Evolutionary conservation across 2,329 filamentous ascomycete species (phyloP).

Genomic region (Stemphylium lycopersici): DNA sequence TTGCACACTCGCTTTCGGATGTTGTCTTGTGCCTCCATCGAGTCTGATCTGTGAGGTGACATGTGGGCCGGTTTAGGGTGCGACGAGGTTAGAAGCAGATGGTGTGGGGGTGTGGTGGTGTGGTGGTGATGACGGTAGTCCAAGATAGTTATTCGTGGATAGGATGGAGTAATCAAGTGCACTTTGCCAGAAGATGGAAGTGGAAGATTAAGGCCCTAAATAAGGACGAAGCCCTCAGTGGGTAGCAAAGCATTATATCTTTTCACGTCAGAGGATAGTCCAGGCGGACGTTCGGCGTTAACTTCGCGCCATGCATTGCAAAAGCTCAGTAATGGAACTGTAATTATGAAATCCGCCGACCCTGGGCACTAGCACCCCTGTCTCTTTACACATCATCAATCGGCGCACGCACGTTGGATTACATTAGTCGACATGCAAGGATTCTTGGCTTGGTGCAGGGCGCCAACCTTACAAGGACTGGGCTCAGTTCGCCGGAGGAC

Average conservation of each 20-base stretch:
- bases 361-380: slow-evolving; percentile 35
- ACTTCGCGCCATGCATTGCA: slow-evolving; percentile 23
- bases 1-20: slow-evolving; percentile 69
- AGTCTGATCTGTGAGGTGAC: slow-evolving; percentile 46
- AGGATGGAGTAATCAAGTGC: slow-evolving; percentile 2
- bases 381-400: slow-evolving; percentile 39
- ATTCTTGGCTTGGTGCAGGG: slow-evolving; percentile 39
- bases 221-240: slow-evolving; percentile 35
- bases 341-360: slow-evolving; percentile 38
- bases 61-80: slow-evolving; percentile 22
- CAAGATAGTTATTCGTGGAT: slow-evolving; percentile 13
- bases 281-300: slow-evolving; percentile 48
- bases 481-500: slow-evolving; percentile 32
- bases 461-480: slow-evolving; percentile 47
- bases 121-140: background rate
- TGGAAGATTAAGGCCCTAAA: slow-evolving; percentile 37
- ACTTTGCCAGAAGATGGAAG: slow-evolving; percentile 17
- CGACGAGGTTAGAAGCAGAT: background rate
- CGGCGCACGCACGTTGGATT: slow-evolving; percentile 43
- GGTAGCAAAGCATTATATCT: slow-evolving; percentile 49
- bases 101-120: background rate
- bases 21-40: slow-evolving; percentile 53
- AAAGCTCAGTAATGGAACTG: slow-evolving; percentile 35
- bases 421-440: slow-evolving; percentile 41
- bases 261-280: slow-evolving; percentile 46